These are phyloP conservation scores for Populus simonii DNA, from an alignment of 345 rosid species.

Conservation along the genomic window DNA sequence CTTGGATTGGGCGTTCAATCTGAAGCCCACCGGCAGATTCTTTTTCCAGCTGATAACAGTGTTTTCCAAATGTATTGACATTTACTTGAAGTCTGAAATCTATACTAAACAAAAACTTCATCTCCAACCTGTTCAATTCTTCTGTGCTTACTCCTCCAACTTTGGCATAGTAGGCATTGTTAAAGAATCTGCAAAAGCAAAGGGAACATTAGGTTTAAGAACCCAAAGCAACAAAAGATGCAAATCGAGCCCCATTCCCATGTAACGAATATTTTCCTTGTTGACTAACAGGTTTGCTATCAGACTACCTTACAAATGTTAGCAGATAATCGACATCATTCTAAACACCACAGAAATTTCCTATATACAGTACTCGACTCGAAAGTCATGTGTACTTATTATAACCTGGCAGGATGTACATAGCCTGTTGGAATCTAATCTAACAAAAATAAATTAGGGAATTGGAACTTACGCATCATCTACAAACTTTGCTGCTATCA, in stretches of 20 bases:
- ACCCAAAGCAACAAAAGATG: neutral
- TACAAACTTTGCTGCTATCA: constrained; percentile 78
- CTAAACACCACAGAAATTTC: neutral
- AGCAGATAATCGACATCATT: neutral
- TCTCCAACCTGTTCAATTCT: constrained; percentile 80
- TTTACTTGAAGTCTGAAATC: constrained; percentile 82
- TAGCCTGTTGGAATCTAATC: neutral
- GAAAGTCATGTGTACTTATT: neutral
- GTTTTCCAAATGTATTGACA: constrained; percentile 51
- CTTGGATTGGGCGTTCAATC: constrained; percentile 49
- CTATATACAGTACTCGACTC: neutral
- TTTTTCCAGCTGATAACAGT: constrained; percentile 63
- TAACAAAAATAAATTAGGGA: neutral
- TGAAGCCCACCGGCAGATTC: constrained; percentile 42
- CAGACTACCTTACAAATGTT: neutral
- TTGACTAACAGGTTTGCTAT: neutral
- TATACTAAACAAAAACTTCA: constrained; percentile 68
- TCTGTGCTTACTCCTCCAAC: constrained; percentile 86
- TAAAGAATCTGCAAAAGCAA: constrained; percentile 60
- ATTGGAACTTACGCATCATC: constrained; percentile 70
- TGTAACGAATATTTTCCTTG: neutral
- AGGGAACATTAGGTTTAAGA: neutral
- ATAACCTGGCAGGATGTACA: neutral
- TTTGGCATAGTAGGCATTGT: constrained; percentile 85
- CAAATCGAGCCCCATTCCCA: neutral